Conservation (phyloP, 345 rosid genomes). For the Ceriops decandra region DNA sequence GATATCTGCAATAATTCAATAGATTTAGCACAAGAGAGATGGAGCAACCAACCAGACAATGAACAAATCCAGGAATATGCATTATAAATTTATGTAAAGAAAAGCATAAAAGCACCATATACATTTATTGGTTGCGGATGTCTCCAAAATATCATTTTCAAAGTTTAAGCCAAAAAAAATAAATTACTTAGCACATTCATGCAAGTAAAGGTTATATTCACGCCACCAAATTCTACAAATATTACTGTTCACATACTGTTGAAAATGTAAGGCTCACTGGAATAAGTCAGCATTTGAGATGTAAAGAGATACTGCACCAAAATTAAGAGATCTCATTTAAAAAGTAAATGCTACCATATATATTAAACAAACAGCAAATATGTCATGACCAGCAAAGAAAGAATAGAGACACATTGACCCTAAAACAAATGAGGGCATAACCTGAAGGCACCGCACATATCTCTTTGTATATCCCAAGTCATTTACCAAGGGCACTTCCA, state of each 20-base stretch:
- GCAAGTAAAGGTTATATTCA: no score
- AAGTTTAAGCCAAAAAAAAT: no score
- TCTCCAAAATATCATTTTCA: no score
- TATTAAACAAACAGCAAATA: background rate
- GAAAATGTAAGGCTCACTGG: background rate
- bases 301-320: background rate
- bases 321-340: background rate
- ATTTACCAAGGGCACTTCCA: slow-evolving; percentile 96
- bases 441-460: slow-evolving; percentile 99
- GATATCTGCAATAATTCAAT: slow-evolving; percentile 51
- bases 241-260: no score
- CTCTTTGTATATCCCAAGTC: slow-evolving; percentile 98
- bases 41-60: background rate
- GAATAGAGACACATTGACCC: background rate
- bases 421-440: slow-evolving; percentile 12
- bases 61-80: background rate
- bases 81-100: no score
- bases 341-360: background rate
- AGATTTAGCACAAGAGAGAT: background rate
- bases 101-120: no score
- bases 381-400: background rate
- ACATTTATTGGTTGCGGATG: no score
- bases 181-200: no score
- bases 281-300: background rate
- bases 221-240: no score